Evolutionary conservation across 2,329 filamentous ascomycete species (phyloP).

Genomic region (Endocalyx cinctus): DNA sequence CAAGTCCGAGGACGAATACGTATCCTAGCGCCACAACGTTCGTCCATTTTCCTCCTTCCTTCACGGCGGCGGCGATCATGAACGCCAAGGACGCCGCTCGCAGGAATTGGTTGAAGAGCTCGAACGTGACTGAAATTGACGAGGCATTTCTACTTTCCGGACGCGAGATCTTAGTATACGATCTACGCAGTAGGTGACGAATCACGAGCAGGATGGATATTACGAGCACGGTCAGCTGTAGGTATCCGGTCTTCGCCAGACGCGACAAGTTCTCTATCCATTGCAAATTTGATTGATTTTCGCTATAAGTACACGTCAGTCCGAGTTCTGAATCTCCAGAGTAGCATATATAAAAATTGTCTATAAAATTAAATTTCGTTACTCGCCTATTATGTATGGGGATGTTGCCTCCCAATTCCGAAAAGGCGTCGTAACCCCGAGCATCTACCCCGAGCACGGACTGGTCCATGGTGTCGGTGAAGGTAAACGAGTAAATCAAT

Average conservation of each 20-base stretch:
- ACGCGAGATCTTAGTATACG: constrained; percentile 21
- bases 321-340: background rate
- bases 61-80: constrained; percentile 30
- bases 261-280: constrained; percentile 36
- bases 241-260: constrained; percentile 36
- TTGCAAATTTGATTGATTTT: constrained; percentile 14
- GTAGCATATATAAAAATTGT: too few species aligned
- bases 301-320: constrained; percentile 6
- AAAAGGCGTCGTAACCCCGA: too few species aligned
- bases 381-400: too few species aligned
- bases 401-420: too few species aligned
- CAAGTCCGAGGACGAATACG: constrained; percentile 38
- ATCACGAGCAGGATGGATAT: constrained; percentile 32
- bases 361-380: too few species aligned
- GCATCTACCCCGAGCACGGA: too few species aligned
- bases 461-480: too few species aligned
- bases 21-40: constrained; percentile 35
- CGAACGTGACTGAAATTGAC: constrained; percentile 36
- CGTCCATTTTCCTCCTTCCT: constrained; percentile 30
- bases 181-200: constrained; percentile 28
- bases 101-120: constrained; percentile 37
- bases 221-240: constrained; percentile 33
- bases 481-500: too few species aligned
- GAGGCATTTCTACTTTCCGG: constrained; percentile 32
- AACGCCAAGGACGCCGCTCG: constrained; percentile 37